A percentile compares a stretch with the other conserved stretches of the same genome.
Evolutionary conservation across 495 filamentous ascomycete species (phyloP).

Genomic region (Astrothelium macrocarpum): DNA sequence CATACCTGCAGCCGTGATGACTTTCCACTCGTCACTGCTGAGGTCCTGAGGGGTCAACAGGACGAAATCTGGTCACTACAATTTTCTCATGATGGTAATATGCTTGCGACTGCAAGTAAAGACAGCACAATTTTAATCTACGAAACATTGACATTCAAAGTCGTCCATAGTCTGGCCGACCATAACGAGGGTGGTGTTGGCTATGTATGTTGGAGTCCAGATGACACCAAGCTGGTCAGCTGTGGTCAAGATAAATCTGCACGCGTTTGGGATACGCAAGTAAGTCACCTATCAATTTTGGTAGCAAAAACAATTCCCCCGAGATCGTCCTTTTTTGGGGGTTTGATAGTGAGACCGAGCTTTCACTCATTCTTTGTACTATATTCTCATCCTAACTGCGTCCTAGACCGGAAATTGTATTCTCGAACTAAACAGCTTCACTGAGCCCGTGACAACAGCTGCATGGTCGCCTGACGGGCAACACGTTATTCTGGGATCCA

Average conservation of each 20-base stretch:
- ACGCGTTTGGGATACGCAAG: conserved; percentile 68
- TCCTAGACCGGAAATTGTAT: conserved; percentile 60
- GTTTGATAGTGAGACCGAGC: no score
- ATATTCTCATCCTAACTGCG: conserved; percentile 13
- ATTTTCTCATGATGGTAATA: conserved; percentile 83
- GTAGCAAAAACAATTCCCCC: no score
- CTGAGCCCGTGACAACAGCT: conserved; percentile 73
- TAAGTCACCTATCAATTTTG: conserved; percentile 35
- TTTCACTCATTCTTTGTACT: background rate
- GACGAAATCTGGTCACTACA: conserved; percentile 86
- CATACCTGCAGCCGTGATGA: conserved; percentile 71
- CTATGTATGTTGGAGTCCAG: conserved; percentile 82
- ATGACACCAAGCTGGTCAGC: conserved; percentile 73
- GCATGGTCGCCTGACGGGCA: conserved; percentile 75
- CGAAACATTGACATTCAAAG: conserved; percentile 58
- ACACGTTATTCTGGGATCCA: conserved; percentile 69
- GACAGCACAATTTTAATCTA: conserved; percentile 73
- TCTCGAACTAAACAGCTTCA: conserved; percentile 54
- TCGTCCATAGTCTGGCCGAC: conserved; percentile 38
- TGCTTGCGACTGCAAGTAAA: conserved; percentile 70
- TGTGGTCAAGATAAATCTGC: conserved; percentile 68
- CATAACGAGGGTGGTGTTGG: conserved; percentile 43
- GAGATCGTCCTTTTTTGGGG: no score
- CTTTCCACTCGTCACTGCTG: conserved; percentile 60
- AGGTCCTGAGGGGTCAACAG: conserved; percentile 61